Evolutionary conservation across 345 rosid species (phyloP).

Genomic region (Eucalyptus curtisii): DNA sequence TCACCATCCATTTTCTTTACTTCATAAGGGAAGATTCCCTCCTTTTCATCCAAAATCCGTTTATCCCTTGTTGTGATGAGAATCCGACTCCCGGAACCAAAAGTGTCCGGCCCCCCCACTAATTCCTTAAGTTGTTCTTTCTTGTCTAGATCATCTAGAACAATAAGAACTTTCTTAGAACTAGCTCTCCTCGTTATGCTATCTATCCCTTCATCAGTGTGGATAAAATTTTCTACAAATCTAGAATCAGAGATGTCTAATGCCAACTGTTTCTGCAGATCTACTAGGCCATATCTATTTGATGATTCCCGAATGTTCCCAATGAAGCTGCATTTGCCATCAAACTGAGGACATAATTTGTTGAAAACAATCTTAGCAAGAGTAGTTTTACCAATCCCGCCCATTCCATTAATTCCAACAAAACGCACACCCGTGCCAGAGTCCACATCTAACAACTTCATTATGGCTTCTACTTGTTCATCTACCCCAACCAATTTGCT

Average conservation of each 20-base stretch:
- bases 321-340: neutral
- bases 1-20: neutral
- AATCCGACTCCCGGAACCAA: neutral
- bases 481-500: neutral
- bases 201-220: neutral
- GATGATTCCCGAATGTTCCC: neutral
- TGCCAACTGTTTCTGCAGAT: neutral
- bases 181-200: neutral
- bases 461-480: neutral
- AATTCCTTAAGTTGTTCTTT: neutral
- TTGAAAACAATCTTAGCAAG: neutral
- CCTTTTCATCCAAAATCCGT: rapidly evolving
- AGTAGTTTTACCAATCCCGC: neutral
- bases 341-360: neutral
- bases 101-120: neutral
- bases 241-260: neutral
- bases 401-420: neutral
- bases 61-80: rapidly evolving
- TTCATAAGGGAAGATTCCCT: neutral
- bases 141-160: neutral
- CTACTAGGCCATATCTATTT: rapidly evolving
- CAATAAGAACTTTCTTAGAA: neutral
- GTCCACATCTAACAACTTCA: neutral
- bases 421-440: neutral
- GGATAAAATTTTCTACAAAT: rapidly evolving